A percentile compares a stretch with the other conserved stretches of the same genome.
Evolutionary conservation across 345 rosid species (phyloP).

Genomic region (Melaleuca alternifolia): DNA sequence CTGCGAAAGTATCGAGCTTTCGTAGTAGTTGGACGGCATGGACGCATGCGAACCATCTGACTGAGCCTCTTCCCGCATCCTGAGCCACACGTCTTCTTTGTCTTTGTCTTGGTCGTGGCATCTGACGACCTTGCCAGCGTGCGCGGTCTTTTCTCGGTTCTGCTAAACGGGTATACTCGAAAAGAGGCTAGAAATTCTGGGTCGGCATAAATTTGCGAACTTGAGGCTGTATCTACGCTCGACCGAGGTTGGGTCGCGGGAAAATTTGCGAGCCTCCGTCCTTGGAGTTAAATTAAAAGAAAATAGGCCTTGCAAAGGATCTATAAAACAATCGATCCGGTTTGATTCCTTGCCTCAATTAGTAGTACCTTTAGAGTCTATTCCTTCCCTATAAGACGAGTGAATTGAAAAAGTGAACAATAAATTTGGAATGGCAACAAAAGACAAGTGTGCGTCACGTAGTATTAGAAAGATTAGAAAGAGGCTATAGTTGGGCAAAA

Average conservation of each 20-base stretch:
- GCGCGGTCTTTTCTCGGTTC: conserved; percentile 12
- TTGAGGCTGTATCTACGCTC: neutral
- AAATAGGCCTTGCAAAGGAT: neutral
- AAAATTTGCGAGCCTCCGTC: neutral
- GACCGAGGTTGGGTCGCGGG: neutral
- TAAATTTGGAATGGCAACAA: neutral
- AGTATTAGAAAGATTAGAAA: neutral
- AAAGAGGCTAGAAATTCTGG: neutral
- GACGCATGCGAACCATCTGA: conserved; percentile 59
- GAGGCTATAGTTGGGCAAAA: neutral
- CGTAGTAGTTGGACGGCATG: conserved; percentile 54
- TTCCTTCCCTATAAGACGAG: neutral
- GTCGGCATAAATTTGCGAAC: conserved; percentile 41
- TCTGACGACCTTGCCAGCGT: conserved; percentile 6
- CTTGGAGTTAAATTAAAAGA: neutral
- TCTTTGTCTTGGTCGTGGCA: conserved; percentile 9
- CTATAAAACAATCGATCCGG: neutral
- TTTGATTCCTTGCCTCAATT: neutral
- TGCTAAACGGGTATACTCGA: neutral
- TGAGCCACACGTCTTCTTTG: conserved; percentile 40
- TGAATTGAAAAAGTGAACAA: neutral
- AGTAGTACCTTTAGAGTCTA: neutral
- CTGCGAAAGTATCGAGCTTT: conserved; percentile 52
- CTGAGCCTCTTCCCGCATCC: conserved; percentile 56
- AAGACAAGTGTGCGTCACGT: neutral